Evolutionary conservation across 495 filamentous ascomycete genomes (phyloP).

Genomic region (Podospora fimiseda): DNA sequence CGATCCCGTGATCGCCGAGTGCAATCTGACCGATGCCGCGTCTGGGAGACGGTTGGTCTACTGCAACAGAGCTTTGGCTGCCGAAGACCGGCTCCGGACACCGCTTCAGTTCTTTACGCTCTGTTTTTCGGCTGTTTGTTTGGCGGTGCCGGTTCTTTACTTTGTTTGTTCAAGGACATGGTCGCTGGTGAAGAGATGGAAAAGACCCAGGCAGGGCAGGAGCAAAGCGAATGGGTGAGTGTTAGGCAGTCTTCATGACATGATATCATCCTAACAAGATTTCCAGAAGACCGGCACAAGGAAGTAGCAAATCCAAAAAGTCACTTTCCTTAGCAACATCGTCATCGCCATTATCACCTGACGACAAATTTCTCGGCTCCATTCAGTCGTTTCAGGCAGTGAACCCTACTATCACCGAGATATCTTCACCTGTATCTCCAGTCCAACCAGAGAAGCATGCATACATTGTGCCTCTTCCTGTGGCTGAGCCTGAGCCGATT

Average conservation of each 20-base stretch:
- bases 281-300: background rate
- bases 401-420: background rate
- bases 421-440: background rate
- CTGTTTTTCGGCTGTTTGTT: conserved; percentile 7
- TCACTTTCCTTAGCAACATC: background rate
- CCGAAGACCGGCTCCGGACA: conserved; percentile 11
- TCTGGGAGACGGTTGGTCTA: conserved; percentile 8
- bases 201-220: background rate
- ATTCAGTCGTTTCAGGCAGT: background rate
- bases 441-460: background rate
- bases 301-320: background rate
- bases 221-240: background rate
- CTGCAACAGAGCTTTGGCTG: conserved; percentile 18
- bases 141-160: conserved; percentile 10
- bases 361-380: background rate
- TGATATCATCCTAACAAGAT: too few species aligned
- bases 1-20: conserved; percentile 21
- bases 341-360: background rate
- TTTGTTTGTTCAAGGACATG: background rate
- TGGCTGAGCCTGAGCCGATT: background rate
- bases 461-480: background rate
- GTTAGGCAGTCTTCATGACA: too few species aligned
- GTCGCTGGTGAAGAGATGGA: background rate
- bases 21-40: conserved; percentile 1
- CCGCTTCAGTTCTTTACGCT: conserved; percentile 17